phyloP scores from a whole-genome alignment of 2,329 filamentous ascomycete genomes.

The Fusarium cyanostomum region DNA sequence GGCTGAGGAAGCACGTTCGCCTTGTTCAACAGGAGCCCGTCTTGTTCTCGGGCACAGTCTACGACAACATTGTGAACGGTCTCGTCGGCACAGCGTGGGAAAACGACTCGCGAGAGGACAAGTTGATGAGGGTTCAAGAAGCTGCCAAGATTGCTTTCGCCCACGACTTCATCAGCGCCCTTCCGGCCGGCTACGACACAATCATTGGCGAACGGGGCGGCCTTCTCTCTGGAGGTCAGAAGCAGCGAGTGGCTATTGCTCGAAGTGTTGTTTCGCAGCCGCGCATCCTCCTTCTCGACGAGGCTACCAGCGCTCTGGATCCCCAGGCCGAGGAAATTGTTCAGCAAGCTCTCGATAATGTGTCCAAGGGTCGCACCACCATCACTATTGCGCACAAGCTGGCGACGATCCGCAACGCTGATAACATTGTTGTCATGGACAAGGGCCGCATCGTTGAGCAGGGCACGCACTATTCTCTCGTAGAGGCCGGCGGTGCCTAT shows the following conservation, averaged over 20 bases:
- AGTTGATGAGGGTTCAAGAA: conserved; percentile 52
- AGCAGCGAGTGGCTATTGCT: conserved; percentile 70
- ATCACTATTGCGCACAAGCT: conserved; percentile 71
- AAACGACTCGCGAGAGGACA: conserved; percentile 49
- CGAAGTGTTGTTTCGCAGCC: conserved; percentile 54
- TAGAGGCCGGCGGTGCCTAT: conserved; percentile 59
- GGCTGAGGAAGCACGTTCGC: conserved; percentile 48
- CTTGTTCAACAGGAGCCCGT: conserved; percentile 52
- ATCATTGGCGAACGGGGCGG: conserved; percentile 69
- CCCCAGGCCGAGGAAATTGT: conserved; percentile 57
- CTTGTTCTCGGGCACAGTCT: conserved; percentile 54
- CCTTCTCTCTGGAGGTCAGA: conserved; percentile 72
- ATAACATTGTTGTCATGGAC: conserved; percentile 70
- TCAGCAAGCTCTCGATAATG: conserved; percentile 61
- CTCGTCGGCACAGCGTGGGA: conserved; percentile 46
- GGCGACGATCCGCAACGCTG: conserved; percentile 65
- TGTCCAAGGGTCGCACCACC: conserved; percentile 66
- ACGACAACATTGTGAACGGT: conserved; percentile 61
- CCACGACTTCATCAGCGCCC: conserved; percentile 57
- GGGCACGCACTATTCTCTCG: conserved; percentile 61
- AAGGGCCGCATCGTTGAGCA: conserved; percentile 67
- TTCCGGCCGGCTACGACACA: conserved; percentile 60
- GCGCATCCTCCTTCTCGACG: conserved; percentile 70
- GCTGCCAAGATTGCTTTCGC: conserved; percentile 59
- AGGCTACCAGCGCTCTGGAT: conserved; percentile 68